These are phyloP conservation scores for Mycosphaerella sp. DNA, from an alignment of 2,329 filamentous ascomycete species.

Conservation along the genomic window DNA sequence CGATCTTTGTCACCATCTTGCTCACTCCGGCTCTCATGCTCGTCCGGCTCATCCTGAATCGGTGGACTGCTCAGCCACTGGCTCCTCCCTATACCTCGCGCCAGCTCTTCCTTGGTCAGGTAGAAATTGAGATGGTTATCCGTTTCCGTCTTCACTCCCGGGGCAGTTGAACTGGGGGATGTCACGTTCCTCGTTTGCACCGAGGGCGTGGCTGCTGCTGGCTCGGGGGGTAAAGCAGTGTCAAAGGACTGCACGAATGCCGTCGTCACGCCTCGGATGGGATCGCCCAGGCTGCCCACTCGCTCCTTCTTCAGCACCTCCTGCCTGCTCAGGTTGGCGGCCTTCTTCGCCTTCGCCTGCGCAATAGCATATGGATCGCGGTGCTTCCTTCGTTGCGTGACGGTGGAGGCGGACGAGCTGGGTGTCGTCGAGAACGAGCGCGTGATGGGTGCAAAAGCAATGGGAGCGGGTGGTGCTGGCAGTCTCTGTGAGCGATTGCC, in stretches of 20 bases:
- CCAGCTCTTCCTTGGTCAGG: constrained; percentile 61
- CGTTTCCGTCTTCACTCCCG: constrained; percentile 25
- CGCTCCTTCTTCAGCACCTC: constrained; percentile 61
- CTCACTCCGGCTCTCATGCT: not conserved
- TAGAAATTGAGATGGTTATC: constrained; percentile 65
- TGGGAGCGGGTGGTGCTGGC: constrained; percentile 12
- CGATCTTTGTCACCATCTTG: not conserved
- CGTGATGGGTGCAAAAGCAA: constrained; percentile 2
- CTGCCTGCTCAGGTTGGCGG: constrained; percentile 72
- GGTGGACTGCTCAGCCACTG: constrained; percentile 47
- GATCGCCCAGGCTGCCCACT: constrained; percentile 63
- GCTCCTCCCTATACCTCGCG: constrained; percentile 60
- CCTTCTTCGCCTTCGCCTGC: constrained; percentile 75
- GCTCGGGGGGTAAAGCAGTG: constrained; percentile 44
- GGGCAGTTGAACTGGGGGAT: constrained; percentile 13
- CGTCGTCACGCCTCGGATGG: constrained; percentile 70
- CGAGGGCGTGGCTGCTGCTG: constrained; percentile 20
- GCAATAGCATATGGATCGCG: constrained; percentile 77
- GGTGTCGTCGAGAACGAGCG: constrained; percentile 56
- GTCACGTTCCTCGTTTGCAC: constrained; percentile 13
- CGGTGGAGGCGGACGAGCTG: constrained; percentile 52
- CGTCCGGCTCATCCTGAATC: constrained; percentile 6
- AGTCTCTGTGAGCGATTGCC: constrained; percentile 4
- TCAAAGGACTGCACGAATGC: constrained; percentile 80
- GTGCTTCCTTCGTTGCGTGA: constrained; percentile 58